Conservation (phyloP, 106 monocot genomes). For the Acorus calamus region DNA sequence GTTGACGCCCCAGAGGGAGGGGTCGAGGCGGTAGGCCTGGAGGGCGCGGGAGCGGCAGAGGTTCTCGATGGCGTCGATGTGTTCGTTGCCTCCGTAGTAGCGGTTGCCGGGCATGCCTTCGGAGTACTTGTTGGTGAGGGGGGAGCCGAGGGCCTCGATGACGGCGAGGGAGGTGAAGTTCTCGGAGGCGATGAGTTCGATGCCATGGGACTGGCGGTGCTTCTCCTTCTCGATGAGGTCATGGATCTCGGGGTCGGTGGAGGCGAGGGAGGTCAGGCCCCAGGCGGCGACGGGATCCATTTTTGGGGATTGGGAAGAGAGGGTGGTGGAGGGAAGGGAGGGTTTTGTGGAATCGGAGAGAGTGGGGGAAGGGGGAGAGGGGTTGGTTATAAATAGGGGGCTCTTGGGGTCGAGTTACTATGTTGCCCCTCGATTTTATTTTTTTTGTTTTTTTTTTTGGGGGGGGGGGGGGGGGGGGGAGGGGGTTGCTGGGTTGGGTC, state of each 20-base stretch:
- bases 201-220: constrained; percentile 67
- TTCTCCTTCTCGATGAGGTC: constrained; percentile 79
- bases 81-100: constrained; percentile 89
- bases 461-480: no score
- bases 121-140: constrained; percentile 91
- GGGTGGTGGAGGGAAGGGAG: neutral
- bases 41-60: constrained; percentile 73
- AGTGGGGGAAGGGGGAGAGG: neutral
- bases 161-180: constrained; percentile 87
- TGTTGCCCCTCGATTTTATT: no score
- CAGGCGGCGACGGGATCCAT: constrained; percentile 52
- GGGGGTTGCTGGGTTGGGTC: no score
- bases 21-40: constrained; percentile 56
- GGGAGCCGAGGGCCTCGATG: constrained; percentile 70
- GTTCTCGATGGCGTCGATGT: constrained; percentile 76
- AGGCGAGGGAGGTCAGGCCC: constrained; percentile 38
- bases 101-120: constrained; percentile 83
- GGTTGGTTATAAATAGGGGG: neutral
- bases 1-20: constrained; percentile 72
- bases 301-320: neutral
- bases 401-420: neutral
- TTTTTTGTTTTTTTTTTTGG: no score
- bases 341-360: neutral
- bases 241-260: constrained; percentile 39
- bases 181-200: constrained; percentile 92